These are phyloP conservation scores for Paraconiothyrium sp. DNA, from an alignment of 2,329 filamentous ascomycete genomes.

Conservation along the genomic window DNA sequence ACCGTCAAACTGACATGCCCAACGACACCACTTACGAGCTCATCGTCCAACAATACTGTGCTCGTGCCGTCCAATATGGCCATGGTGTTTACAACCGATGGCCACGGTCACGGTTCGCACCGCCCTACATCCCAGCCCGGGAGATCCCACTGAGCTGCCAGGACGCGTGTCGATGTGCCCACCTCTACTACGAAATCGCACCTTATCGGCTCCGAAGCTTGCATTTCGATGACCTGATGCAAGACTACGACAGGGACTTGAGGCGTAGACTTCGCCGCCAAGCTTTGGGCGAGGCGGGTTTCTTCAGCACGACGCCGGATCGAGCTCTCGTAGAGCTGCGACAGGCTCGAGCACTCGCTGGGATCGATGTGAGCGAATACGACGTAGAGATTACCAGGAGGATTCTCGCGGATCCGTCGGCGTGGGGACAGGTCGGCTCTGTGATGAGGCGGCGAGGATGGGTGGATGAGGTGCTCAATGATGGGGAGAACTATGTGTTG, in stretches of 20 bases:
- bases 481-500: constrained; percentile 1
- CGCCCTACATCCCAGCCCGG: background rate
- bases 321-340: constrained; percentile 18
- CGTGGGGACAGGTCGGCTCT: constrained; percentile 22
- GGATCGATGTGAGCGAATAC: constrained; percentile 13
- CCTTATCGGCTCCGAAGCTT: background rate
- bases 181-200: background rate
- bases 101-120: background rate
- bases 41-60: background rate
- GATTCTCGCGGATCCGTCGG: constrained; percentile 10
- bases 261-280: background rate
- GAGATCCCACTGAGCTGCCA: constrained; percentile 6
- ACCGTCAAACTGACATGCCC: background rate
- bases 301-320: constrained; percentile 8
- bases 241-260: background rate
- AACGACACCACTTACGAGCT: background rate
- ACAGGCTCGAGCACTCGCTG: constrained; percentile 21
- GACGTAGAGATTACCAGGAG: constrained; percentile 22
- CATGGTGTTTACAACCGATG: background rate
- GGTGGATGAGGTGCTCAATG: constrained; percentile 5
- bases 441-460: constrained; percentile 10
- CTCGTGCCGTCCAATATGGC: background rate
- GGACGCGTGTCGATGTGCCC: constrained; percentile 6
- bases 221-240: background rate
- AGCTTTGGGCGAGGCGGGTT: background rate